Percentiles rank a stretch among this genome's conserved stretches.
Conservation (phyloP, 495 filamentous ascomycete genomes). For the Pseudevernia furfuracea region DNA sequence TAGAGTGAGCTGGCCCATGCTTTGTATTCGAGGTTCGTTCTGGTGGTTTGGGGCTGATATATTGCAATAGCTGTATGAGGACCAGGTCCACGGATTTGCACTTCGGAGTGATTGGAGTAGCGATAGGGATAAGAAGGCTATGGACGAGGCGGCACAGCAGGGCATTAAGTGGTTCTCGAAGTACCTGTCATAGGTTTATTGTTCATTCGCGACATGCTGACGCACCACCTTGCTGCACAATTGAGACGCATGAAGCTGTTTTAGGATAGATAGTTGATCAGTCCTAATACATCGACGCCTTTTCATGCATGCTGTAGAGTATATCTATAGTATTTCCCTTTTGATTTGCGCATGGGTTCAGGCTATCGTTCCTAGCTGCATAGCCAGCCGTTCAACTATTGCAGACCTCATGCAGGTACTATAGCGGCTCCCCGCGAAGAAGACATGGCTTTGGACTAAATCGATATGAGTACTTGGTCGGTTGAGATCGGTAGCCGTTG, state of each 20-base stretch:
- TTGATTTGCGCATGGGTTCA: not conserved
- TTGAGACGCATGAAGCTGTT: not conserved
- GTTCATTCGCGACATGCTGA: not conserved
- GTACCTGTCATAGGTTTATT: constrained; percentile 24
- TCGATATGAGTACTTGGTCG: not conserved
- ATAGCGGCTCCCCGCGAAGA: not conserved
- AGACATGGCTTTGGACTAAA: not conserved
- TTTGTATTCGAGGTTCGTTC: not conserved
- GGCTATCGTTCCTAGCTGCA: not conserved
- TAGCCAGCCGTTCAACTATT: not conserved
- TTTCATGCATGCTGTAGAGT: not conserved
- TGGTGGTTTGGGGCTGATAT: not conserved
- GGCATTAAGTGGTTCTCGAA: constrained; percentile 39
- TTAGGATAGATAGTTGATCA: not conserved
- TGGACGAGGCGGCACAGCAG: constrained; percentile 38
- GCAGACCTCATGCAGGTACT: not conserved
- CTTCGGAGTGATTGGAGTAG: constrained; percentile 38
- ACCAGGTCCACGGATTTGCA: constrained; percentile 40
- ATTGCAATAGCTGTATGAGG: constrained; percentile 32
- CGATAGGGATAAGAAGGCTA: constrained; percentile 41
- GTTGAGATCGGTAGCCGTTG: not conserved
- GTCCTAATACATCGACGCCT: not conserved
- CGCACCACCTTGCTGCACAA: too few species aligned
- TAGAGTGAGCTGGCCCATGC: constrained; percentile 15
- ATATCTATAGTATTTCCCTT: too few species aligned